Percentiles rank a stretch among this genome's conserved stretches.
These are phyloP conservation scores for Tylopilus balloui DNA, from an alignment of 768 basidiomycete genomes.

Conservation along the genomic window DNA sequence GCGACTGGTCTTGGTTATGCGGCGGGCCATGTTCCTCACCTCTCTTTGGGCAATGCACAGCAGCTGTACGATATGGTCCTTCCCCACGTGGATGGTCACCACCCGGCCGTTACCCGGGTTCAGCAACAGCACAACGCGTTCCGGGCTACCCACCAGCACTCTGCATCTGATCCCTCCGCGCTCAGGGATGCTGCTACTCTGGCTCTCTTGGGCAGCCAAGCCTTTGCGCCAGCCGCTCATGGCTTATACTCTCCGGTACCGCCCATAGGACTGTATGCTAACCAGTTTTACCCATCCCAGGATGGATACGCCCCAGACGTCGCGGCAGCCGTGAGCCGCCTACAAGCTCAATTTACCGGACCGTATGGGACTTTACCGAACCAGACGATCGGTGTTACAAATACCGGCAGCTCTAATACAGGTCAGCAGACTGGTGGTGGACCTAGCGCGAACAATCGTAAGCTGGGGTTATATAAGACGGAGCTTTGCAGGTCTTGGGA, in stretches of 20 bases:
- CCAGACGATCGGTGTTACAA: conserved; percentile 42
- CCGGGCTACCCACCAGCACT: conserved; percentile 75
- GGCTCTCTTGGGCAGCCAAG: conserved; percentile 54
- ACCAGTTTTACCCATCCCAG: conserved; percentile 62
- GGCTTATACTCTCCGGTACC: conserved; percentile 49
- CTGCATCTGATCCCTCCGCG: conserved; percentile 75
- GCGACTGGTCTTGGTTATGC: conserved; percentile 52
- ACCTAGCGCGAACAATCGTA: conserved; percentile 88
- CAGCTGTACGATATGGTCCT: conserved; percentile 80
- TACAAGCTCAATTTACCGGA: conserved; percentile 52
- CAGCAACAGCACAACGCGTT: conserved; percentile 77
- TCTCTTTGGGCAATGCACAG: conserved; percentile 70
- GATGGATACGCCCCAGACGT: conserved; percentile 56
- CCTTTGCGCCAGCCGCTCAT: conserved; percentile 45
- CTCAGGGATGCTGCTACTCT: conserved; percentile 68
- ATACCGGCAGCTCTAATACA: conserved; percentile 33
- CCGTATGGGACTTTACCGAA: conserved; percentile 49
- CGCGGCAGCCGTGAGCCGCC: conserved; percentile 54
- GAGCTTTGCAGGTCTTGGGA: conserved; percentile 90
- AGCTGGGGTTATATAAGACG: conserved; percentile 87
- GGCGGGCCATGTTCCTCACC: conserved; percentile 55
- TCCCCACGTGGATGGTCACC: conserved; percentile 45
- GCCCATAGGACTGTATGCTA: conserved; percentile 61
- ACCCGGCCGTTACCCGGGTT: conserved; percentile 66
- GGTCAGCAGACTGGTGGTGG: conserved; percentile 44